A percentile compares a stretch with the other conserved stretches of the same genome.
Conservation (phyloP, 371 early-diverging fungal species). For the Actinomortierella wolfii region DNA sequence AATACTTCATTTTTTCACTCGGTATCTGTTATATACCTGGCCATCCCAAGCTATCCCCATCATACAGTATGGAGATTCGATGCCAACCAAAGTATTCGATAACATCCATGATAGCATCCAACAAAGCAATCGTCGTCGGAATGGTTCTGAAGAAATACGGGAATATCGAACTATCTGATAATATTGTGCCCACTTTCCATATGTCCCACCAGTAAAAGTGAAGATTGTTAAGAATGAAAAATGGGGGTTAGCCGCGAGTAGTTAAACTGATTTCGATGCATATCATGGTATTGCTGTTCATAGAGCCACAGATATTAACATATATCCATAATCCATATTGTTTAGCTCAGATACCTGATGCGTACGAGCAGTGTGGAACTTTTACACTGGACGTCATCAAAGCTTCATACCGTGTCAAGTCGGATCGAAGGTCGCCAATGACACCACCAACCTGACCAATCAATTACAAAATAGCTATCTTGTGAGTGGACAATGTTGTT, state of each 20-base stretch:
- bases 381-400: conserved; percentile 57
- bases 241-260: too few relatives aligned
- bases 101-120: conserved; percentile 54
- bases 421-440: conserved; percentile 60
- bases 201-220: too few relatives aligned
- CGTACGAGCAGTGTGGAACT: conserved; percentile 61
- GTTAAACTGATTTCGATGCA: too few relatives aligned
- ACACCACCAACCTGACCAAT: conserved; percentile 50
- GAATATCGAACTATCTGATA: conserved; percentile 52
- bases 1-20: too few relatives aligned
- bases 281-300: too few relatives aligned
- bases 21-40: too few relatives aligned
- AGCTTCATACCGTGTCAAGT: conserved; percentile 58
- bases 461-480: neutral
- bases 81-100: conserved; percentile 53
- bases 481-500: neutral
- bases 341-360: too few relatives aligned
- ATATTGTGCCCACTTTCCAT: too few relatives aligned
- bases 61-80: conserved; percentile 52
- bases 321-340: too few relatives aligned
- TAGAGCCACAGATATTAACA: too few relatives aligned
- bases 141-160: conserved; percentile 61
- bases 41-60: conserved; percentile 51
- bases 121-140: conserved; percentile 51
- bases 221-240: too few relatives aligned